Evolutionary conservation across 139 green algal species (phyloP).

Genomic region (Chlorokybus atmophyticus): DNA sequence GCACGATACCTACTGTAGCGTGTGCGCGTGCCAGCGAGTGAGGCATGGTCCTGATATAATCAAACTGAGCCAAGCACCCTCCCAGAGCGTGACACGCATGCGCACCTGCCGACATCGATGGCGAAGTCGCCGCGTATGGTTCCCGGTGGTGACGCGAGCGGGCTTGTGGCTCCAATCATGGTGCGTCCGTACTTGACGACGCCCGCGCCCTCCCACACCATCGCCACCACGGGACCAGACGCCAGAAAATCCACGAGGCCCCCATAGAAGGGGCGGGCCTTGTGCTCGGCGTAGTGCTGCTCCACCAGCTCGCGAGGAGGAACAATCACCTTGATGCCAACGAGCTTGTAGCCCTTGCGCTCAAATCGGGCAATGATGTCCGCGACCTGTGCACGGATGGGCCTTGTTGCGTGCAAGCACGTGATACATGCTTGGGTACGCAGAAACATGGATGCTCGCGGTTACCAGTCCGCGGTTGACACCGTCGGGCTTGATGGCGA

Average conservation of each 20-base stretch:
- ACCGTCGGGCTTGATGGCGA: too few relatives aligned
- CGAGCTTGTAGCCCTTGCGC: slow-evolving; percentile 41
- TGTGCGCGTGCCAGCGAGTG: too few relatives aligned
- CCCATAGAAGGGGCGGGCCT: slow-evolving; percentile 82
- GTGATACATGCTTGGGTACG: too few relatives aligned
- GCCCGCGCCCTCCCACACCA: slow-evolving; percentile 91
- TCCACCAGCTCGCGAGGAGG: slow-evolving; percentile 42
- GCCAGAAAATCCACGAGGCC: slow-evolving; percentile 94
- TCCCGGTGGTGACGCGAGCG: slow-evolving; percentile 72
- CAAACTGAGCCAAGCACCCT: too few relatives aligned
- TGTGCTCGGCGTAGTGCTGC: slow-evolving; percentile 92
- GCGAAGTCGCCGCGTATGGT: slow-evolving; percentile 82
- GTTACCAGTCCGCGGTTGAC: too few relatives aligned
- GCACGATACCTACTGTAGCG: too few relatives aligned
- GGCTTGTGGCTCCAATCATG: slow-evolving; percentile 85
- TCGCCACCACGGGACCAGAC: slow-evolving; percentile 90
- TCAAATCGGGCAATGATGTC: slow-evolving; percentile 78
- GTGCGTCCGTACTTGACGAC: slow-evolving; percentile 82
- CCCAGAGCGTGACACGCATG: too few relatives aligned
- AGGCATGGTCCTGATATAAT: too few relatives aligned
- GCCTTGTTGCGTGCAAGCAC: too few relatives aligned
- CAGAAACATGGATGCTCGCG: too few relatives aligned
- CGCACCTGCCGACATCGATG: slow-evolving; percentile 73
- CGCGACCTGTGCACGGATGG: too few relatives aligned
- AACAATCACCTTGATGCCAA: slow-evolving; percentile 71